phyloP scores from a whole-genome alignment of 2,329 filamentous ascomycete species.

The Claviceps sp. region DNA sequence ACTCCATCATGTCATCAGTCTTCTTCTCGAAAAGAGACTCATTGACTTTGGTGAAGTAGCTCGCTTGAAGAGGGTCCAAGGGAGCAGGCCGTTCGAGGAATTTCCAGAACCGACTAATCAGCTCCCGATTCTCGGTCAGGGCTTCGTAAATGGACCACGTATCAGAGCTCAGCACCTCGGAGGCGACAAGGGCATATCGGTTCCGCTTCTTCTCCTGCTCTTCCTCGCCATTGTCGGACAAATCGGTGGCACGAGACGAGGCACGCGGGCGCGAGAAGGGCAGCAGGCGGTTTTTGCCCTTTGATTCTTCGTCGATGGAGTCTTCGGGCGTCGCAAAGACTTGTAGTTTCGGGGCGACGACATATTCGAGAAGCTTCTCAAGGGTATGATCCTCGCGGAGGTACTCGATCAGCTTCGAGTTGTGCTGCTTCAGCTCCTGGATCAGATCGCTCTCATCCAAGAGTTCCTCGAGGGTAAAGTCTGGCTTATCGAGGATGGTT shows the following conservation, averaged over 20 bases:
- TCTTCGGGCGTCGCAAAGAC: constrained; percentile 37
- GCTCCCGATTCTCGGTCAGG: constrained; percentile 68
- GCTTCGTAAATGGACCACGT: constrained; percentile 95
- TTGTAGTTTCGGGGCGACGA: constrained; percentile 64
- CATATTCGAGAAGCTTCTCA: constrained; percentile 77
- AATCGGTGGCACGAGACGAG: constrained; percentile 36
- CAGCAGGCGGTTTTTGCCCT: constrained; percentile 27
- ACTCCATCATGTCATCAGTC: constrained; percentile 88
- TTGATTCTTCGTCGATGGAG: constrained; percentile 37
- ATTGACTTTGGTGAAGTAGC: constrained; percentile 98
- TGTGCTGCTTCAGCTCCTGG: constrained; percentile 95
- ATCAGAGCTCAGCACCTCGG: constrained; percentile 87
- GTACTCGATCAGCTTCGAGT: constrained; percentile 94
- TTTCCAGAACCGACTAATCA: constrained; percentile 77
- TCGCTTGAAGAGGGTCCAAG: constrained; percentile 83
- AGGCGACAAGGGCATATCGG: constrained; percentile 86
- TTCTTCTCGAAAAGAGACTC: constrained; percentile 96
- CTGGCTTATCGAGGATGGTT: constrained; percentile 89
- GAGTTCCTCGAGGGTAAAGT: constrained; percentile 89
- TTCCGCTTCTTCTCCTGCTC: constrained; percentile 83
- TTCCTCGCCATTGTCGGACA: constrained; percentile 43
- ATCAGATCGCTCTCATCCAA: constrained; percentile 93
- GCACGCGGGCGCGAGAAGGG: constrained; percentile 40
- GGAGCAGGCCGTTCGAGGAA: constrained; percentile 77
- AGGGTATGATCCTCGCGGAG: constrained; percentile 78